phyloP scores from a whole-genome alignment of 805 yeast species.

The Yarrowia osloensis region DNA sequence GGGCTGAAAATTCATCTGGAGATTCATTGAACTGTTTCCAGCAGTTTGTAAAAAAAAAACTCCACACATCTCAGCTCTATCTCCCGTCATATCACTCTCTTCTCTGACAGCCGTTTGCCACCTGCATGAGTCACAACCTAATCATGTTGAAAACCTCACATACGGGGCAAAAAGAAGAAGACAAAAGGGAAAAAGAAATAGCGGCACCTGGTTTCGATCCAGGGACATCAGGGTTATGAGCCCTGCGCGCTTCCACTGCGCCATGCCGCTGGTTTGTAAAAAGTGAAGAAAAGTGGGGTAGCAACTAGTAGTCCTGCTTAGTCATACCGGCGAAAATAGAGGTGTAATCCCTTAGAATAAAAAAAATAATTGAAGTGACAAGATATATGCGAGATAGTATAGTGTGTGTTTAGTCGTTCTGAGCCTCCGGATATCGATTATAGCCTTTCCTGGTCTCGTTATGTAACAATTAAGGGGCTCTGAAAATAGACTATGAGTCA shows the following conservation, averaged over 20 bases:
- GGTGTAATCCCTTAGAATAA: background rate
- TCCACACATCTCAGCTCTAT: too few relatives aligned
- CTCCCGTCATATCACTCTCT: too few relatives aligned
- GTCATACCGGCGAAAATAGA: background rate
- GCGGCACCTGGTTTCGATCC: conserved; percentile 92
- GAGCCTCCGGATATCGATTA: too few relatives aligned
- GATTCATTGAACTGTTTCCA: too few relatives aligned
- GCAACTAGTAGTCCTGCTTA: background rate
- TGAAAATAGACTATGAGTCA: too few relatives aligned
- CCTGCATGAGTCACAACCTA: conserved; percentile 22
- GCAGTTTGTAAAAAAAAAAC: too few relatives aligned
- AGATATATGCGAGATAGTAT: too few relatives aligned
- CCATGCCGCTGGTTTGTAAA: conserved; percentile 43
- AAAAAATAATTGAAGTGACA: background rate
- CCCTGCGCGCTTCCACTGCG: conserved; percentile 89
- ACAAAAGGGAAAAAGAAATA: conserved; percentile 41
- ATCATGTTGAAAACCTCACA: background rate
- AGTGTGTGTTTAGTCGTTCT: too few relatives aligned
- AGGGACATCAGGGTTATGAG: conserved; percentile 93
- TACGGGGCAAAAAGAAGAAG: background rate
- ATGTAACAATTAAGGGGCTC: too few relatives aligned
- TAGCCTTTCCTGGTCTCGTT: too few relatives aligned
- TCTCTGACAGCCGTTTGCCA: background rate
- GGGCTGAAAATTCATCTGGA: too few relatives aligned
- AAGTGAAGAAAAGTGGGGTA: background rate